Percentiles rank a stretch among this genome's conserved stretches.
Conservation (phyloP, 2,329 filamentous ascomycete genomes). For the Pestalotiopsis sp. region DNA sequence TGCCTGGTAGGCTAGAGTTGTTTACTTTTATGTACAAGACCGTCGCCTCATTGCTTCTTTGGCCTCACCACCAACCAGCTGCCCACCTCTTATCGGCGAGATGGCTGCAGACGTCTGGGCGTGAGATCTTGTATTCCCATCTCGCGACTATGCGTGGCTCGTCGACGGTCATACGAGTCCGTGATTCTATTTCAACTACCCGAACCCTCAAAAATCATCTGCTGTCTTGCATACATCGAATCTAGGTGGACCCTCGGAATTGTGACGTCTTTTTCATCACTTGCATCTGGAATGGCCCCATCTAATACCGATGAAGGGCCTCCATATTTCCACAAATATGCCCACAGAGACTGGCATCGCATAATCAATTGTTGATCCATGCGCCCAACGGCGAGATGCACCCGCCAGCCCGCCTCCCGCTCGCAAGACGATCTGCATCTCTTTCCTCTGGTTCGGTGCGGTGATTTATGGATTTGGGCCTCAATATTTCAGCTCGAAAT, state of each 20-base stretch:
- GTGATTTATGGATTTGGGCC: neutral
- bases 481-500: neutral
- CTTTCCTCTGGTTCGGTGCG: neutral
- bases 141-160: too few relatives aligned
- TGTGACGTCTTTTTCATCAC: neutral
- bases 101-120: neutral
- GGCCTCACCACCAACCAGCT: neutral
- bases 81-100: neutral
- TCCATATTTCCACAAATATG: neutral
- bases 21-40: neutral
- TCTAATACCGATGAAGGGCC: neutral
- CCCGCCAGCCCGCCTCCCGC: neutral
- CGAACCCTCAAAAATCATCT: neutral
- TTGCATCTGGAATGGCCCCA: neutral
- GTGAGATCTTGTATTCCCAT: too few relatives aligned
- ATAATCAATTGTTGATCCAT: neutral
- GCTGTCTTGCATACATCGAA: neutral
- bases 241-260: neutral
- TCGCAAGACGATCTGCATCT: neutral
- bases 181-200: too few relatives aligned
- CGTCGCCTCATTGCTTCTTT: neutral
- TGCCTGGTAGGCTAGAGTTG: neutral
- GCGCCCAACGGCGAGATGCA: neutral
- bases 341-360: neutral
- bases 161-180: too few relatives aligned